Conservation (phyloP, 2,329 filamentous ascomycete species). For the Xylariomycetidae sp. region DNA sequence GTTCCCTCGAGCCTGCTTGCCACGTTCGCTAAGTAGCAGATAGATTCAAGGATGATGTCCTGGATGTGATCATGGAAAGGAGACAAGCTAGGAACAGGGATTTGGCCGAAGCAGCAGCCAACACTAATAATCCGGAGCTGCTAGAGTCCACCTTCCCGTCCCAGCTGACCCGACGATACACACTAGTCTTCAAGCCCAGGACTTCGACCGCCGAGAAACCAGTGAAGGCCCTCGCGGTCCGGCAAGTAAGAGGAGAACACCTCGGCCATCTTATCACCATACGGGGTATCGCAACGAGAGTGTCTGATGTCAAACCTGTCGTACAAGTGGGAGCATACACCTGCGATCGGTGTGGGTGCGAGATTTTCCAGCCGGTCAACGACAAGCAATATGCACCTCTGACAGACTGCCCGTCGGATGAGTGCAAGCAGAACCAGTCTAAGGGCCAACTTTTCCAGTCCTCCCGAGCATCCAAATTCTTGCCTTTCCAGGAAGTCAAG, state of each 20-base stretch:
- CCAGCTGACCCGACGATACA: slow-evolving; percentile 89
- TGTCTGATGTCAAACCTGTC: slow-evolving; percentile 95
- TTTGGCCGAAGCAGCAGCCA: slow-evolving; percentile 62
- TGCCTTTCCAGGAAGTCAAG: slow-evolving; percentile 97
- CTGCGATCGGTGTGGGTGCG: slow-evolving; percentile 91
- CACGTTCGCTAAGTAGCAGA: slow-evolving; percentile 13
- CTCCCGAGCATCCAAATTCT: slow-evolving; percentile 92
- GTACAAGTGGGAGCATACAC: slow-evolving; percentile 98
- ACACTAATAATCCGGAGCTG: slow-evolving; percentile 57
- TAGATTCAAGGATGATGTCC: slow-evolving; percentile 93
- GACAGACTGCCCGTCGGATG: slow-evolving; percentile 79
- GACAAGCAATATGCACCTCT: slow-evolving; percentile 89
- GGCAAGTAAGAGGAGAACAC: slow-evolving; percentile 88
- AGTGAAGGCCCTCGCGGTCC: slow-evolving; percentile 72
- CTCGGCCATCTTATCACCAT: slow-evolving; percentile 91
- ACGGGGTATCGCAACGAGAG: slow-evolving; percentile 87
- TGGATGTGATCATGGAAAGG: slow-evolving; percentile 94
- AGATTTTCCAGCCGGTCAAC: slow-evolving; percentile 94
- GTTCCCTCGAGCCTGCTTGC: slow-evolving; percentile 1
- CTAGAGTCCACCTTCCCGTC: slow-evolving; percentile 81
- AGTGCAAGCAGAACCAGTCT: slow-evolving; percentile 84
- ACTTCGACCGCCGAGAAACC: slow-evolving; percentile 64
- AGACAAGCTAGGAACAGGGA: slow-evolving; percentile 81
- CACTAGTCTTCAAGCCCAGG: slow-evolving; percentile 90
- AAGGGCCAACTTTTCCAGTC: slow-evolving; percentile 93